Evolutionary conservation across 306 rosid genomes (phyloP).

Genomic region (Ceratonia siliqua): DNA sequence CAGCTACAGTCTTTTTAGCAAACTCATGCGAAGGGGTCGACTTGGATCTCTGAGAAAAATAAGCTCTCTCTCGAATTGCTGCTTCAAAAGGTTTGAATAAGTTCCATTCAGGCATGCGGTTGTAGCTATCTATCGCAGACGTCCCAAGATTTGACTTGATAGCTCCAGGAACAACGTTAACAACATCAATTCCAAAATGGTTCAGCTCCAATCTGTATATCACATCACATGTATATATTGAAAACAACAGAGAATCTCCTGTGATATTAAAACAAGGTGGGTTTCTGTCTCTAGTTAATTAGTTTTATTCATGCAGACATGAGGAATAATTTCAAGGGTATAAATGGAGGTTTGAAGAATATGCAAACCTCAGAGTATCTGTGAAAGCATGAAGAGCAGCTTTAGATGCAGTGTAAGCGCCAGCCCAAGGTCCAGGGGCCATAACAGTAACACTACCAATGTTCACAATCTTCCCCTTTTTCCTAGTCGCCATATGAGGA

Average conservation of each 20-base stretch:
- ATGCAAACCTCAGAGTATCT: constrained; percentile 73
- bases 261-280: not conserved
- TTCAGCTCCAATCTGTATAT: constrained; percentile 63
- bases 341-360: not conserved
- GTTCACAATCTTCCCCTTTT: constrained; percentile 77
- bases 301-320: constrained; percentile 9
- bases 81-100: constrained; percentile 71
- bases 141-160: constrained; percentile 73
- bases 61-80: constrained; percentile 59
- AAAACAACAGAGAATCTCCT: not conserved
- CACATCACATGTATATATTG: not conserved
- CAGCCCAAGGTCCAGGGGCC: constrained; percentile 84
- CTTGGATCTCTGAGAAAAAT: constrained; percentile 51
- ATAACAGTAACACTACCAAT: constrained; percentile 70
- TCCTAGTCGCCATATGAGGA: constrained; percentile 82
- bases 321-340: not conserved
- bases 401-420: constrained; percentile 75
- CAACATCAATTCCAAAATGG: constrained; percentile 81
- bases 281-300: constrained; percentile 3
- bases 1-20: constrained; percentile 65
- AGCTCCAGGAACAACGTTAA: constrained; percentile 82
- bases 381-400: constrained; percentile 80
- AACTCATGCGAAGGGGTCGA: constrained; percentile 81
- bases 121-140: constrained; percentile 52
- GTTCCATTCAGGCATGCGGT: constrained; percentile 71